Evolutionary conservation across 495 filamentous ascomycete genomes (phyloP), one percentile per base, ranked within the genome.

Genomic region (Aspergillus saccharolyticus): DNA sequence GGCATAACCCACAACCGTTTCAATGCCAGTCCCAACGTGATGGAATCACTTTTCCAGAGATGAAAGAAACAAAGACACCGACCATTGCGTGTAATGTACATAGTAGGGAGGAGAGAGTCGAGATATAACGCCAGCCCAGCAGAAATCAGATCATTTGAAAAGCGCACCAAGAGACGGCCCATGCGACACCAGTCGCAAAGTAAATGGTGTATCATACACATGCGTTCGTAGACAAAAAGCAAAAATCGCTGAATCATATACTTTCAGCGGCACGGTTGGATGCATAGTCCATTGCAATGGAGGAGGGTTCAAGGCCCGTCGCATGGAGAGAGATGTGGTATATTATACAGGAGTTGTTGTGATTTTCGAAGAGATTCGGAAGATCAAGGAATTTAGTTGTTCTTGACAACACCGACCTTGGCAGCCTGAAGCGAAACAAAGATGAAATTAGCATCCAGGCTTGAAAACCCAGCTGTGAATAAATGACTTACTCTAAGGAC

Each of bases 401-500:
- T 85, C 74, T 86, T 84, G 43, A 95, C 93, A 56, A 97, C 89
- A 63, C 93, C 93, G 54, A 97, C 93, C 82, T 97, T 96, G 61
- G 93, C 90, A 58, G 93, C 88, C 77, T 85, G 50, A 43, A 52
- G 49, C n/a, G 14, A 39, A 39, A 15, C 7, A 45, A 44, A 54
- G 44, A 15, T 56, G 30, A 30, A 53, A 59, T 65, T 57, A 72
- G 56, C 44, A 58, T 14, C 16, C 44, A 60, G 17, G n/a, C 42
- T 44, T 17, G 7, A 12, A 8, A 45, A n/a, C n/a, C 28, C 16
- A 42, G 42, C 2, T 21, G 39, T 17, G 1, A 3, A 45, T 28
- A 39, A 4, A 43, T 33, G 43, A 77, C 83, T 64, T 65, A 87
- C 86, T 71, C 94, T 83, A 58, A 98, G 74, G 49, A 96, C 80